Base-by-base conservation (phyloP, 2,329 filamentous ascomycete genomes). In the Pseudocercospora musae region DNA sequence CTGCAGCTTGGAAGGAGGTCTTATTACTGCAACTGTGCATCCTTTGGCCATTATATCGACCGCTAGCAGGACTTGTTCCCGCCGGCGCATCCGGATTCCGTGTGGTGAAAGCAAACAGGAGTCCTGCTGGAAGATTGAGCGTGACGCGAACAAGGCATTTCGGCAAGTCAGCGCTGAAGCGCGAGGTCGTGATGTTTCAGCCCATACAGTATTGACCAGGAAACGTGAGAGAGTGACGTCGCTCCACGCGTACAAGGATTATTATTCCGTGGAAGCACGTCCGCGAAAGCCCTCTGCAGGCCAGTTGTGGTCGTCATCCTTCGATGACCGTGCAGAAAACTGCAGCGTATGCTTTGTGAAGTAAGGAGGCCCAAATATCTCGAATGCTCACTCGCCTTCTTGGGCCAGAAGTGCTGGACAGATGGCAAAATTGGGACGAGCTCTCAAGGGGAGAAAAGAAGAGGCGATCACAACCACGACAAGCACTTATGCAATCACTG, bases 131-230 rank as follows among this genome's bases (percentile, higher is more conserved):
- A 46, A 46, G 42, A 46, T 46, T 48, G 44, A 13, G n/a, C 18
- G 18, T 1, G 2, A 25, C 15, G 48, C 21, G 25, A 52, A 29
- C 25, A 11, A 48, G 4, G 48, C 25, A 29, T 7, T n/a, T 25
- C 48, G 48, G 48, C 48, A 52, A 52, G 48, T 52, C 48, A 52
- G 21, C 48, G n/a, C 25, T n/a, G 48, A n/a, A 27, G 48, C 48
- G 31, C 25, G 23, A 52, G 13, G 48, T 52, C 21, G 21, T 15
- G 21, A 25, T 29, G 23, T 29, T 29, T 52, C 23, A 29, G 5
- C n/a, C 1, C 23, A 52, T 52, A n/a, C n/a, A n/a, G n/a, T n/a
- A 15, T 29, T 15, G 48, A 27, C 48, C 48, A 29, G 48, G 21
- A 29, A 40, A 52, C 31, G 48, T 25, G 15, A 52, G 31, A 52